Evolutionary conservation across 768 basidiomycete species (phyloP).

Genomic region (Fibroporia radiculosa): DNA sequence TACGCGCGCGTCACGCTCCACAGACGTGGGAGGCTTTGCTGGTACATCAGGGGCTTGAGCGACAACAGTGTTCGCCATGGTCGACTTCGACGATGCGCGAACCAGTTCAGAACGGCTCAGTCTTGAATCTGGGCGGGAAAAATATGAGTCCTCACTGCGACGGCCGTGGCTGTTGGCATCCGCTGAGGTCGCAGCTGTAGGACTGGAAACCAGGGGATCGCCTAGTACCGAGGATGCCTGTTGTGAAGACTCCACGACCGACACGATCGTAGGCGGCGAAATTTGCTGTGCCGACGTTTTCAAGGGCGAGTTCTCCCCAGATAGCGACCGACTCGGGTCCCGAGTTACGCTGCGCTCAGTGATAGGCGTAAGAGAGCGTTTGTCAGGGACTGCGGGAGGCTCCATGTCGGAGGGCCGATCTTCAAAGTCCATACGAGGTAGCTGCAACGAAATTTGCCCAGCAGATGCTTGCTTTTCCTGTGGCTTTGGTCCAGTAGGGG

Average conservation of each 20-base stretch:
- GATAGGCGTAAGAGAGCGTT: conserved; percentile 53
- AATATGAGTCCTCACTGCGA: conserved; percentile 29
- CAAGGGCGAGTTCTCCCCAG: conserved; percentile 9
- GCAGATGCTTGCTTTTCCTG: conserved; percentile 10
- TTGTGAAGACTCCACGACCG: conserved; percentile 6
- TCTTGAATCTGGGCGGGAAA: conserved; percentile 33
- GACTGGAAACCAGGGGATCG: conserved; percentile 18
- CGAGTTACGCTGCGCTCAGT: conserved; percentile 40
- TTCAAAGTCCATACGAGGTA: conserved; percentile 56
- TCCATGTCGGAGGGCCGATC: conserved; percentile 6
- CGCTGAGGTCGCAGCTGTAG: conserved; percentile 17
- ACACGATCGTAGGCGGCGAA: conserved; percentile 4
- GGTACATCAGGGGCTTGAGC: not conserved
- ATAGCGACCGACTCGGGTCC: conserved; percentile 19
- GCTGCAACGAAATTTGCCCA: conserved; percentile 29
- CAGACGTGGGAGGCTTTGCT: not conserved
- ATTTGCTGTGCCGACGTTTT: not conserved
- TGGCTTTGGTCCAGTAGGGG: not conserved
- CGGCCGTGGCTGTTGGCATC: conserved; percentile 6
- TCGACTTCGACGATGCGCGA: not conserved
- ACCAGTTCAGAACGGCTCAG: conserved; percentile 14
- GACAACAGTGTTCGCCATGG: not conserved
- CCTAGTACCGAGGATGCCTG: conserved; percentile 10
- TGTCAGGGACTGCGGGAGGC: conserved; percentile 6
- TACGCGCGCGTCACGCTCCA: conserved; percentile 1